Conservation (phyloP, 257 asterid genomes). For the Solanum chilense region DNA sequence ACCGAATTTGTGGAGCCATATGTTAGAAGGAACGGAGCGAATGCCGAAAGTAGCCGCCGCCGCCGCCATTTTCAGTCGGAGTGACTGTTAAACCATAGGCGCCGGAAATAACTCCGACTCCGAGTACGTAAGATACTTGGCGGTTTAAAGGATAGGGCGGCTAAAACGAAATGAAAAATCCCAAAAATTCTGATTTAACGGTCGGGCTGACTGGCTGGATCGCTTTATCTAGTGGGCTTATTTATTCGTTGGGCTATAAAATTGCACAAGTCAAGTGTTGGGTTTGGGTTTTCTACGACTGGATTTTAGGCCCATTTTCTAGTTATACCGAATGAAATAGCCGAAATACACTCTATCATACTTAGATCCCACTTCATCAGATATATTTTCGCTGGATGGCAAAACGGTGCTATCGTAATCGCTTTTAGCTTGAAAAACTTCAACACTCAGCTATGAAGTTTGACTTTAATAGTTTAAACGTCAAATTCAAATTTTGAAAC, state of each 20-base stretch:
- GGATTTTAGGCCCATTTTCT: not conserved
- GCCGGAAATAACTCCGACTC: not conserved
- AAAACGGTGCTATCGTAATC: not conserved
- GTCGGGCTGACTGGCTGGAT: not conserved
- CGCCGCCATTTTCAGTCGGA: constrained; percentile 23
- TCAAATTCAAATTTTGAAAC: no score
- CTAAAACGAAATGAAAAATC: not conserved
- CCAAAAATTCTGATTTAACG: not conserved
- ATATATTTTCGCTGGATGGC: not conserved
- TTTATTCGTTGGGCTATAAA: not conserved
- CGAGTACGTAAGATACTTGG: not conserved
- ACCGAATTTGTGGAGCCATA: constrained; percentile 34
- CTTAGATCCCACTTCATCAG: not conserved
- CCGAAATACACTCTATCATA: not conserved
- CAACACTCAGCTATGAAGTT: not conserved
- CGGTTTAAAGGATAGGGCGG: not conserved
- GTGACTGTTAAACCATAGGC: not conserved
- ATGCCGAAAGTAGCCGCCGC: constrained; percentile 24
- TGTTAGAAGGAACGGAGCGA: constrained; percentile 31
- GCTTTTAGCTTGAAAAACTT: not conserved
- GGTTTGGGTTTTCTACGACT: not conserved
- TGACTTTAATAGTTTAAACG: no score
- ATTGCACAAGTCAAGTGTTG: not conserved
- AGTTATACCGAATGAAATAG: not conserved
- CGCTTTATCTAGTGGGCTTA: not conserved